These are phyloP conservation scores for Triangularia setosa DNA, from an alignment of 2,329 filamentous ascomycete genomes.

Conservation along the genomic window DNA sequence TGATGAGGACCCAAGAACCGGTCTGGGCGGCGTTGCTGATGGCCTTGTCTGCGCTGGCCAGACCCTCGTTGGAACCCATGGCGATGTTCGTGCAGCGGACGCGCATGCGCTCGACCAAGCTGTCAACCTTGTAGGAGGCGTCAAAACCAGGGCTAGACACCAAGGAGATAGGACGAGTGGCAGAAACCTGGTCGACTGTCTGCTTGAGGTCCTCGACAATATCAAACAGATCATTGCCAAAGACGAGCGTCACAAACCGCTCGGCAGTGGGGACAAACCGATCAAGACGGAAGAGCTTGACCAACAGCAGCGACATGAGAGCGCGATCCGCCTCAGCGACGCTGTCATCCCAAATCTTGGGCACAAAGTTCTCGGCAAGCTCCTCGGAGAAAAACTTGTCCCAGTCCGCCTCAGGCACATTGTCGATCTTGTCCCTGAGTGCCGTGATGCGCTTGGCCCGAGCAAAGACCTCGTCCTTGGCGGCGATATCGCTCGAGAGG, in stretches of 20 bases:
- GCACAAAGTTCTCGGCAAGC: conserved; percentile 78
- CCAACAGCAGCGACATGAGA: conserved; percentile 76
- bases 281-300: conserved; percentile 94
- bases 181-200: conserved; percentile 78
- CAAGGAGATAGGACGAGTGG: conserved; percentile 81
- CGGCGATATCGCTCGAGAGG: conserved; percentile 64
- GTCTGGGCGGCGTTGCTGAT: conserved; percentile 87
- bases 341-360: conserved; percentile 66
- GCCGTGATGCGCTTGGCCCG: conserved; percentile 65
- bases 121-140: conserved; percentile 98
- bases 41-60: conserved; percentile 90
- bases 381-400: conserved; percentile 80
- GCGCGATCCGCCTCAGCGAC: conserved; percentile 67
- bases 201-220: conserved; percentile 79
- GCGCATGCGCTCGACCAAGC: conserved; percentile 77
- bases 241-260: conserved; percentile 81
- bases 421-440: conserved; percentile 69
- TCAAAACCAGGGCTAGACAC: conserved; percentile 96
- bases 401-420: conserved; percentile 64
- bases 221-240: conserved; percentile 78
- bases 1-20: conserved; percentile 94
- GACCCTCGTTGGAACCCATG: conserved; percentile 96
- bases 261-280: conserved; percentile 91
- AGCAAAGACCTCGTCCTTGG: conserved; percentile 64
- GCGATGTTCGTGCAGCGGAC: conserved; percentile 93